These are phyloP conservation scores for Lanmaoa pseudosensibilis DNA, from an alignment of 768 basidiomycete species.

Conservation along the genomic window DNA sequence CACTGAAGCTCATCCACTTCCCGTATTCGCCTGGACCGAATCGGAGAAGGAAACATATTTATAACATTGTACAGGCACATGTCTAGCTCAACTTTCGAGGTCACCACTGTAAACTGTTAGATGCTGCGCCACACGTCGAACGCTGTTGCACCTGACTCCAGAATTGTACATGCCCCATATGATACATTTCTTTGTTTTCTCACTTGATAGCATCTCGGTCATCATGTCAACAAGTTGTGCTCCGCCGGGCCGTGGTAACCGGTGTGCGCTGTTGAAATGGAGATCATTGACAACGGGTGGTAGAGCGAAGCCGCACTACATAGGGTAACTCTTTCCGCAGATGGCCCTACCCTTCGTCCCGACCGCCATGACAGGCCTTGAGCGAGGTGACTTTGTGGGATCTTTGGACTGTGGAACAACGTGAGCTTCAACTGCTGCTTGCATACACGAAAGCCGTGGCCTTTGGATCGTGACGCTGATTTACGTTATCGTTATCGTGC, in stretches of 20 bases:
- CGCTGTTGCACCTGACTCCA: neutral
- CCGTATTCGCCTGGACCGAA: constrained; percentile 62
- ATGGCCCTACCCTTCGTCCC: neutral
- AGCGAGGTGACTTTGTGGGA: constrained; percentile 82
- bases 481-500: neutral
- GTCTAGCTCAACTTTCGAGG: neutral
- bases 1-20: constrained; percentile 77
- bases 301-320: neutral
- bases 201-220: neutral
- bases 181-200: neutral
- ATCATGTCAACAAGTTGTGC: neutral
- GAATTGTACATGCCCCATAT: too few relatives aligned
- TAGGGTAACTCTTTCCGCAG: constrained; percentile 11
- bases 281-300: neutral
- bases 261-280: neutral
- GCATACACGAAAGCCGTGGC: neutral
- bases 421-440: constrained; percentile 47
- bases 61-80: neutral
- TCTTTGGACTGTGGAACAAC: constrained; percentile 95
- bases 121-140: neutral
- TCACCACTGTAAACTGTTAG: neutral
- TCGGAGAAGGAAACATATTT: constrained; percentile 47
- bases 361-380: constrained; percentile 38
- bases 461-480: neutral
- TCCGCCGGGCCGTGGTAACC: neutral